These are phyloP conservation scores for Neonectria neomacrospora DNA, from an alignment of 2,329 filamentous ascomycete species.

Conservation along the genomic window DNA sequence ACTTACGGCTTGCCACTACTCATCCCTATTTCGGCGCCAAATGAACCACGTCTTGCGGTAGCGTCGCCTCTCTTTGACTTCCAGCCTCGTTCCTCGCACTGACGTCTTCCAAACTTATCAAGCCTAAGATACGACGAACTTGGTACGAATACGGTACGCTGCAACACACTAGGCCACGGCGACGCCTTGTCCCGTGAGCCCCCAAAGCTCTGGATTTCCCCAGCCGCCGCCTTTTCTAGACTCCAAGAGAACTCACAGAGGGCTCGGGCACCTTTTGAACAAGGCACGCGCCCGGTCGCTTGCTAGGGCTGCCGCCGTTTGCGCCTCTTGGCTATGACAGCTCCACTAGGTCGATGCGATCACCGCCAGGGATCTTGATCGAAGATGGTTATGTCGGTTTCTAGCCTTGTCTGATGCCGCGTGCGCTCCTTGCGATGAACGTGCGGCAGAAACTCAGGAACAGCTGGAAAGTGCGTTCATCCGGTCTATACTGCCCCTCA, in stretches of 20 bases:
- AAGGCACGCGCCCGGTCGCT: slow-evolving; percentile 33
- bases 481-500: not conserved
- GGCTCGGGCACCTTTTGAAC: not conserved
- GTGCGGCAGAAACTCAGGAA: not conserved
- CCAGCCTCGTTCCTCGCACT: slow-evolving; percentile 13
- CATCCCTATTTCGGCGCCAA: not conserved
- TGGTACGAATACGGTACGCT: slow-evolving; percentile 2
- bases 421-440: slow-evolving; percentile 13
- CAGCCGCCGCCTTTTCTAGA: slow-evolving; percentile 9
- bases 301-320: slow-evolving; percentile 43
- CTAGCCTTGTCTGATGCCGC: slow-evolving; percentile 4
- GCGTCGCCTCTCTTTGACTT: slow-evolving; percentile 17
- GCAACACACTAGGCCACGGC: slow-evolving; percentile 1
- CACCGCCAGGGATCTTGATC: slow-evolving; percentile 33
- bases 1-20: not conserved
- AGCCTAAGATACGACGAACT: slow-evolving; percentile 1
- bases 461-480: not conserved
- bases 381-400: slow-evolving; percentile 21
- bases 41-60: too few relatives aligned
- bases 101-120: slow-evolving; percentile 4
- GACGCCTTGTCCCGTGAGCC: not conserved
- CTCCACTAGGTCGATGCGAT: slow-evolving; percentile 42
- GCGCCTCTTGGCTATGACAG: slow-evolving; percentile 41
- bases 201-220: slow-evolving; percentile 9
- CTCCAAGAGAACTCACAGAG: not conserved